These are phyloP conservation scores for Suillus weaverae DNA, from an alignment of 768 basidiomycete genomes.

Conservation along the genomic window DNA sequence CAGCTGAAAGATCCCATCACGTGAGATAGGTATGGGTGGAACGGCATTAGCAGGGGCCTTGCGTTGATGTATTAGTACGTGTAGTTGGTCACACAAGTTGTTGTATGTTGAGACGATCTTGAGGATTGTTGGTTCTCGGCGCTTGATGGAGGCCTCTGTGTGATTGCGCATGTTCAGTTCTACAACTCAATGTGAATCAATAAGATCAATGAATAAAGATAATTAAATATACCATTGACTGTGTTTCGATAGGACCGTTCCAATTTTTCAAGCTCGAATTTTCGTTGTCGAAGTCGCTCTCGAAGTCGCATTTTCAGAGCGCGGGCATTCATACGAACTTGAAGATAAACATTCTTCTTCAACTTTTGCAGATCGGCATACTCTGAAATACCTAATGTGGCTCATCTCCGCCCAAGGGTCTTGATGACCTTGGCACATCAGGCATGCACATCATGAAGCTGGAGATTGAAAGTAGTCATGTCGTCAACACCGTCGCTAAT, in stretches of 20 bases:
- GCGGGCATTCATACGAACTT: constrained; percentile 19
- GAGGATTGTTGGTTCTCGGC: constrained; percentile 28
- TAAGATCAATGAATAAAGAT: neutral
- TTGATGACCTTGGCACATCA: neutral
- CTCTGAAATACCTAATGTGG: constrained; percentile 8
- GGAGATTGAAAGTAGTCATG: constrained; percentile 7
- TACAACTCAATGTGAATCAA: constrained; percentile 9
- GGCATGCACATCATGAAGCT: constrained; percentile 1
- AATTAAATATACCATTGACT: constrained; percentile 18
- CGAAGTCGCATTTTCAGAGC: constrained; percentile 19
- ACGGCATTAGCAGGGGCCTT: constrained; percentile 28
- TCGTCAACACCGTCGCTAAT: neutral
- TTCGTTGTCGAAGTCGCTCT: constrained; percentile 17
- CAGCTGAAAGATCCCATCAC: constrained; percentile 26
- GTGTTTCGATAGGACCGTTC: constrained; percentile 15
- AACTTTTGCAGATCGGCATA: constrained; percentile 8
- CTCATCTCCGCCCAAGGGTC: neutral
- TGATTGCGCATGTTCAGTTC: constrained; percentile 29
- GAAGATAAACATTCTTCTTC: constrained; percentile 11
- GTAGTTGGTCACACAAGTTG: constrained; percentile 24
- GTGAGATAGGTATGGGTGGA: constrained; percentile 24
- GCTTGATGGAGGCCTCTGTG: constrained; percentile 25
- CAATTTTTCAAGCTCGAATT: constrained; percentile 20
- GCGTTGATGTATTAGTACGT: constrained; percentile 13
- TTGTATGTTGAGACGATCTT: constrained; percentile 29